Percentiles rank a stretch among this genome's conserved stretches.
phyloP scores from a whole-genome alignment of 2,329 filamentous ascomycete genomes.

The Corynespora cassiicola region DNA sequence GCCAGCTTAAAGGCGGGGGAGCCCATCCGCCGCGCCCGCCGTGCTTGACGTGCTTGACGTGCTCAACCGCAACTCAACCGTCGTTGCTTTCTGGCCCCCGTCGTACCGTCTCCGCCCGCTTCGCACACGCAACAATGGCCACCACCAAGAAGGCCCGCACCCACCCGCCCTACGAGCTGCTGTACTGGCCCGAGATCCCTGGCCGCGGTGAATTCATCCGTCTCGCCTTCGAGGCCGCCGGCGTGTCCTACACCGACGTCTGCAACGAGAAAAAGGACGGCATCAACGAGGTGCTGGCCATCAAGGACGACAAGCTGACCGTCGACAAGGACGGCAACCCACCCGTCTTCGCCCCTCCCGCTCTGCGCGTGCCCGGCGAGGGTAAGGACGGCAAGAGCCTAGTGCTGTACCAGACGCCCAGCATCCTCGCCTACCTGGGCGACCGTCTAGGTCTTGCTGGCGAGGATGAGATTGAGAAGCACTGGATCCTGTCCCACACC shows the following conservation, averaged over 20 bases:
- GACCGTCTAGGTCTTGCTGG: slow-evolving; percentile 64
- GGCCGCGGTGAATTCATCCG: slow-evolving; percentile 79
- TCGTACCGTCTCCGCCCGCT: slow-evolving; percentile 1
- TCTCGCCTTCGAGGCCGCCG: slow-evolving; percentile 73
- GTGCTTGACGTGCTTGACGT: neutral
- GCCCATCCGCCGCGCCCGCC: too few species aligned
- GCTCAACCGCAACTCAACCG: neutral
- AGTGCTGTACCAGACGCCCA: slow-evolving; percentile 72
- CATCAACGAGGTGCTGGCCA: slow-evolving; percentile 57
- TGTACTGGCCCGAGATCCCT: slow-evolving; percentile 76
- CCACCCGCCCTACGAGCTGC: slow-evolving; percentile 63
- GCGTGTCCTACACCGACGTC: slow-evolving; percentile 69
- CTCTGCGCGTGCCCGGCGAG: slow-evolving; percentile 61
- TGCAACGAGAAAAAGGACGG: slow-evolving; percentile 60
- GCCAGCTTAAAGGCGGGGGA: too few species aligned
- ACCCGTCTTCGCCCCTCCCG: slow-evolving; percentile 71
- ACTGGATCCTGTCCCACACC: slow-evolving; percentile 67
- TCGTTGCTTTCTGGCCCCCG: slow-evolving; percentile 3
- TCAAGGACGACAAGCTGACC: slow-evolving; percentile 51
- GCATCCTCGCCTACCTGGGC: slow-evolving; percentile 75
- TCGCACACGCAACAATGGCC: slow-evolving; percentile 19
- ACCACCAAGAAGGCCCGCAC: slow-evolving; percentile 32
- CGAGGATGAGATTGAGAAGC: slow-evolving; percentile 57
- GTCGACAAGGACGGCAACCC: slow-evolving; percentile 64
- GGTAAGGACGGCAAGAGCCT: slow-evolving; percentile 62